phyloP scores from a whole-genome alignment of 257 asterid species.

The Penstemon barbatus region DNA sequence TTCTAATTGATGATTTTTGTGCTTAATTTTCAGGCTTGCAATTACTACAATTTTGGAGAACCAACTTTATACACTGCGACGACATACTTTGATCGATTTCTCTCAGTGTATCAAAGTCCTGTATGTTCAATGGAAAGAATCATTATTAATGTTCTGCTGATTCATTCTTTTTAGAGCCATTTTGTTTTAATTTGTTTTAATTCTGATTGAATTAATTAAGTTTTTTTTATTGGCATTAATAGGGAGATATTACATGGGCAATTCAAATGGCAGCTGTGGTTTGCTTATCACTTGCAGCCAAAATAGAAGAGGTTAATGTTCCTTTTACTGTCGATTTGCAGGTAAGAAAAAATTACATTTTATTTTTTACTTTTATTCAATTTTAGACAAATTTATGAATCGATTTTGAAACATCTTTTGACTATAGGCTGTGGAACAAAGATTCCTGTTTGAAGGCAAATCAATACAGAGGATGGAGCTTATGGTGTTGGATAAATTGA shows the following conservation, averaged over 20 bases:
- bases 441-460: conserved; percentile 53
- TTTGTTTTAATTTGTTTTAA: conserved; percentile 6
- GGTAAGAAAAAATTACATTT: conserved; percentile 37
- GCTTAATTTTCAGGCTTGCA: conserved; percentile 41
- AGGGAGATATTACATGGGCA: conserved; percentile 59
- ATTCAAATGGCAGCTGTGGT: conserved; percentile 63
- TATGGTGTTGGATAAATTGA: conserved; percentile 55
- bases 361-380: neutral
- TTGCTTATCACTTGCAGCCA: conserved; percentile 73
- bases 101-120: conserved; percentile 43
- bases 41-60: conserved; percentile 45
- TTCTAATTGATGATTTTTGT: conserved; percentile 7
- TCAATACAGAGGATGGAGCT: conserved; percentile 76
- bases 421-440: conserved; percentile 61
- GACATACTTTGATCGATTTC: conserved; percentile 51
- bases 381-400: neutral
- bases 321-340: conserved; percentile 59
- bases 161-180: conserved; percentile 19
- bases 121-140: conserved; percentile 34
- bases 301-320: conserved; percentile 61
- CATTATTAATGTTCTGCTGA: neutral
- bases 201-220: neutral
- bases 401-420: conserved; percentile 18
- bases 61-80: conserved; percentile 42
- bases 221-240: conserved; percentile 20